phyloP scores from a whole-genome alignment of 345 rosid genomes.

The Hibiscus trionum region DNA sequence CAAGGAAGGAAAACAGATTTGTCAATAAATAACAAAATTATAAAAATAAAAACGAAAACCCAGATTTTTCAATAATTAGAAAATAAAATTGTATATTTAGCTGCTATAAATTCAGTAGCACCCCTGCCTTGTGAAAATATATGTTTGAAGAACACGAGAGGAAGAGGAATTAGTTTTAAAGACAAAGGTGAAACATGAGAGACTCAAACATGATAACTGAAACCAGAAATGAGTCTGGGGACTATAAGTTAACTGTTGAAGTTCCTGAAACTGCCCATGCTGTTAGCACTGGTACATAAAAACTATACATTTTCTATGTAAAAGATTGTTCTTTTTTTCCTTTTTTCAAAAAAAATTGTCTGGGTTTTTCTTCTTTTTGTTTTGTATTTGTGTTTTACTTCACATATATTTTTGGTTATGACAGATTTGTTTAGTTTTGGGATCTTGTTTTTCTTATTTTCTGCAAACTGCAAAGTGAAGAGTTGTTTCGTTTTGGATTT shows the following conservation, averaged over 20 bases:
- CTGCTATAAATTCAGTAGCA: not conserved
- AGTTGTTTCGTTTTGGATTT: not conserved
- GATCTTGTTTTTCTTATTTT: not conserved
- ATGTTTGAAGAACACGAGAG: not conserved
- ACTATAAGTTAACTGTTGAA: slow-evolving; percentile 26
- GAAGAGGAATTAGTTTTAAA: not conserved
- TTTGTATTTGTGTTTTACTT: not conserved
- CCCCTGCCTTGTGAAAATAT: not conserved
- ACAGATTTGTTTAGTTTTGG: not conserved
- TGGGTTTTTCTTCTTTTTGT: not conserved
- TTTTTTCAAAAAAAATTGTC: not conserved
- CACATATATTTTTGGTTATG: not conserved
- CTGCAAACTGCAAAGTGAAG: not conserved
- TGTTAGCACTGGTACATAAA: slow-evolving; percentile 56
- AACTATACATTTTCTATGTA: not conserved
- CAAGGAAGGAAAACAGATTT: not conserved
- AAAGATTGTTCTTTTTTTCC: not conserved
- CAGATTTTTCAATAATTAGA: not conserved
- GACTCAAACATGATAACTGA: slow-evolving; percentile 15
- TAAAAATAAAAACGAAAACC: not conserved
- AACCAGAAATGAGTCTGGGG: slow-evolving; percentile 11
- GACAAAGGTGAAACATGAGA: slow-evolving; percentile 4
- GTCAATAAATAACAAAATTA: too few species aligned
- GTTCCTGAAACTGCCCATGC: slow-evolving; percentile 77
- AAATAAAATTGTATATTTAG: not conserved